Conservation (phyloP, 768 basidiomycete species). For the Steccherinum ochraceum region DNA sequence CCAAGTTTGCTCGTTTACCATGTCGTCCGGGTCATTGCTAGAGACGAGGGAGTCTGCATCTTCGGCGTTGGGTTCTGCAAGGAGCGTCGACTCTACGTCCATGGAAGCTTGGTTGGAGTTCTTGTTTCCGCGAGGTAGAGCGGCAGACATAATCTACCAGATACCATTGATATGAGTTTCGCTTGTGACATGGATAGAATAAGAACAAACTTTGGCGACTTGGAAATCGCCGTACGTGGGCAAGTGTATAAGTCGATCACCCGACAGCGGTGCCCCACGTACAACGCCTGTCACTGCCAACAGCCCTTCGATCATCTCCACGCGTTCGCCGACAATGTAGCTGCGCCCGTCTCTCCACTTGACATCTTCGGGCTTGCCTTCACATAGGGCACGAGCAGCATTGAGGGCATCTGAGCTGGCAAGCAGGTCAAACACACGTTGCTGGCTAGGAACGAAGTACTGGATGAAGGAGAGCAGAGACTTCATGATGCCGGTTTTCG, state of each 20-base stretch:
- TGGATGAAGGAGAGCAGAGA: slow-evolving; percentile 91
- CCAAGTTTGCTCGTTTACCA: slow-evolving; percentile 97
- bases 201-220: slow-evolving; percentile 64
- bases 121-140: slow-evolving; percentile 35
- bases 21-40: slow-evolving; percentile 80
- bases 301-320: slow-evolving; percentile 54
- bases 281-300: slow-evolving; percentile 80
- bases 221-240: slow-evolving; percentile 88
- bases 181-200: background rate
- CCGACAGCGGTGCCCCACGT: slow-evolving; percentile 71
- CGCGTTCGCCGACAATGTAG: slow-evolving; percentile 68
- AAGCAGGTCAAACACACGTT: slow-evolving; percentile 69
- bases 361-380: slow-evolving; percentile 75
- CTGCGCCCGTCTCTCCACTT: slow-evolving; percentile 79
- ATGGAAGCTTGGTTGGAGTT: slow-evolving; percentile 36
- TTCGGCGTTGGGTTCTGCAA: slow-evolving; percentile 59
- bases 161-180: background rate
- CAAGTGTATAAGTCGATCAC: slow-evolving; percentile 82
- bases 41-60: slow-evolving; percentile 83
- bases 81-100: slow-evolving; percentile 59
- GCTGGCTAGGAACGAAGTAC: slow-evolving; percentile 87
- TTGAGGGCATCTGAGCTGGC: slow-evolving; percentile 59
- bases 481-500: slow-evolving; percentile 64
- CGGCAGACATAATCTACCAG: slow-evolving; percentile 69
- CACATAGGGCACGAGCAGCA: slow-evolving; percentile 71